These are phyloP conservation scores for Cryomyces minteri DNA, from an alignment of 495 filamentous ascomycete species.

Conservation along the genomic window DNA sequence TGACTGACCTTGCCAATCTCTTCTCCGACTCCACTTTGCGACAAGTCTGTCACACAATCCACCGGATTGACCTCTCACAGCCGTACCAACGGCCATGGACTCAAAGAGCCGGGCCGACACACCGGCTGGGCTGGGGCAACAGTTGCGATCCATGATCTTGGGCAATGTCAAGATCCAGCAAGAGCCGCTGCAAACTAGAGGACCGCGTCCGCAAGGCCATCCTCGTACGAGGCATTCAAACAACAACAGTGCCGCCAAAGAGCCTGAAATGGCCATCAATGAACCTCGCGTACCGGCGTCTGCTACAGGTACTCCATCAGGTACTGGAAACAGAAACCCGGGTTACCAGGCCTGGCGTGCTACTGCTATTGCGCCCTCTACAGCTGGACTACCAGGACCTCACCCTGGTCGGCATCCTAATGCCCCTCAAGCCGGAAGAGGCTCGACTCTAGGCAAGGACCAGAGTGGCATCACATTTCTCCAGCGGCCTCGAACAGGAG, in stretches of 20 bases:
- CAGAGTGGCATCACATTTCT: neutral
- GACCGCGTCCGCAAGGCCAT: neutral
- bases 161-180: slow-evolving; percentile 12
- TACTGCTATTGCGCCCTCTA: too few species aligned
- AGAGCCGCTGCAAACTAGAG: neutral
- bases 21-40: too few species aligned
- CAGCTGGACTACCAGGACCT: neutral
- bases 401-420: neutral
- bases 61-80: too few species aligned
- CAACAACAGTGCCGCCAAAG: neutral
- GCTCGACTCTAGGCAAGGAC: neutral
- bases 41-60: too few species aligned
- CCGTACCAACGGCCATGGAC: too few species aligned
- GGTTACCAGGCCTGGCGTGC: neutral
- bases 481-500: neutral
- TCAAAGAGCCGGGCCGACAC: too few species aligned
- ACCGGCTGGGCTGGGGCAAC: slow-evolving; percentile 17
- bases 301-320: neutral
- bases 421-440: neutral
- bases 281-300: neutral
- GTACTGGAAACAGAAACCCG: neutral
- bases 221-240: neutral
- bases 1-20: too few species aligned
- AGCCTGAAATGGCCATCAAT: neutral
- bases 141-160: slow-evolving; percentile 26